Evolutionary conservation across 2,329 filamentous ascomycete genomes (phyloP).

Genomic region (Elsinoe australis): DNA sequence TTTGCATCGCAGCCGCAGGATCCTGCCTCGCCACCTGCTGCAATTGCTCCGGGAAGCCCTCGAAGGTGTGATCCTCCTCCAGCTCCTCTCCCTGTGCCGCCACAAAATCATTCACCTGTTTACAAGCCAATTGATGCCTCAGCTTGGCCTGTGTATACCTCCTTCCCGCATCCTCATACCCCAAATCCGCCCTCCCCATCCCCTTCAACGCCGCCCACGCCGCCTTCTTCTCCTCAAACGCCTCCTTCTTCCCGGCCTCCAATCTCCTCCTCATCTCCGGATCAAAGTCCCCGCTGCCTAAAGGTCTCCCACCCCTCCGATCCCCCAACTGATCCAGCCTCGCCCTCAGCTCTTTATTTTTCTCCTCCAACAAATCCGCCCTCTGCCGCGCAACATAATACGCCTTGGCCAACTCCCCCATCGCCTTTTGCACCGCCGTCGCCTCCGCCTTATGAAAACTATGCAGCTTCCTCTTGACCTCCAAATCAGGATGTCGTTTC

Average conservation of each 20-base stretch:
- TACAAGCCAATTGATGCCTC: constrained; percentile 11
- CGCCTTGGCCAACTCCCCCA: constrained; percentile 13
- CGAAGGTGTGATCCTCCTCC: background rate
- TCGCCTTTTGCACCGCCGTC: constrained; percentile 13
- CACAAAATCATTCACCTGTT: constrained; percentile 11
- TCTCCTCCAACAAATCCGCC: constrained; percentile 14
- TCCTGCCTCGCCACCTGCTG: background rate
- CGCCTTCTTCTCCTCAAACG: constrained; percentile 26
- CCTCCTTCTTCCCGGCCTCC: constrained; percentile 20
- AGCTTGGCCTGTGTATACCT: constrained; percentile 1
- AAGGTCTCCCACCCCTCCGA: constrained; percentile 29
- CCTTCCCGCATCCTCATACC: constrained; percentile 29
- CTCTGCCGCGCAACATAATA: constrained; percentile 10
- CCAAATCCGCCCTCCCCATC: constrained; percentile 22
- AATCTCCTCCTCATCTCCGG: constrained; percentile 17
- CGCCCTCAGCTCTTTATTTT: constrained; percentile 60
- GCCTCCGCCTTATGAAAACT: constrained; percentile 13
- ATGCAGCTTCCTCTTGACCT: constrained; percentile 11
- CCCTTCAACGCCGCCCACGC: constrained; percentile 28
- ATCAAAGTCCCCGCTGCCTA: constrained; percentile 11
- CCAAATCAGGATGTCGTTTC: constrained; percentile 10
- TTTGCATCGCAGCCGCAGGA: background rate
- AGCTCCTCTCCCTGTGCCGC: constrained; percentile 3
- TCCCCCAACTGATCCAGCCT: constrained; percentile 66
- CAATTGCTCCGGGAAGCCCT: background rate